Percentiles rank a stretch among this genome's conserved stretches.
phyloP scores from a whole-genome alignment of 352 stramenopile genomes.

The Globisporangium iwayamae region DNA sequence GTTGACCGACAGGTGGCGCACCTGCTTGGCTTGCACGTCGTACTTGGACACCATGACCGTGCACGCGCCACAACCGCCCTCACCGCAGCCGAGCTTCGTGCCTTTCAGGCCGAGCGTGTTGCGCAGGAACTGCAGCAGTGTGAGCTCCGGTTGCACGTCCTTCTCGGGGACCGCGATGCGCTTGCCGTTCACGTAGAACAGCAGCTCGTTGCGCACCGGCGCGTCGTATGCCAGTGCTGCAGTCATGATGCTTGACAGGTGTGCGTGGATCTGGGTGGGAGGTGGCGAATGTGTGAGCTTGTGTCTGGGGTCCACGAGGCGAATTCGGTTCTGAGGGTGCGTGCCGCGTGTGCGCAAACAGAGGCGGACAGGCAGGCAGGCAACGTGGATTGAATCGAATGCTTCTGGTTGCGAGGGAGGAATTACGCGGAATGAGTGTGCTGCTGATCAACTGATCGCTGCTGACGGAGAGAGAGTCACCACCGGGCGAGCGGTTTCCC shows the following conservation, averaged over 20 bases:
- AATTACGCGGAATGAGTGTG: neutral
- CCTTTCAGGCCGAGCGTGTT: conserved; percentile 64
- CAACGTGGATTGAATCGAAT: neutral
- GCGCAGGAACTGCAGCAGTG: conserved; percentile 83
- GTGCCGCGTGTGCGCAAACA: too few relatives aligned
- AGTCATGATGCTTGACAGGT: neutral
- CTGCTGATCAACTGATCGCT: neutral
- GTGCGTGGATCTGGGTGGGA: neutral
- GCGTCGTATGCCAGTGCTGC: conserved; percentile 1
- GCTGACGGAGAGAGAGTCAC: conserved; percentile 7
- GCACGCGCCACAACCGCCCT: conserved; percentile 96
- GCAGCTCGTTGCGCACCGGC: conserved; percentile 41
- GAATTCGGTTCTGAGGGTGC: conserved; percentile 11
- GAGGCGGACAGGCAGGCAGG: too few relatives aligned
- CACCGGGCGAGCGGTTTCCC: neutral
- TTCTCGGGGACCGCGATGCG: conserved; percentile 46
- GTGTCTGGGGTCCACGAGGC: neutral
- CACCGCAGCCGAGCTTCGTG: conserved; percentile 91
- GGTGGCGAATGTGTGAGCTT: neutral
- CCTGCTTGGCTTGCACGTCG: conserved; percentile 33
- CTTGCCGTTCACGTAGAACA: conserved; percentile 78
- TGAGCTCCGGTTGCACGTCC: conserved; percentile 66
- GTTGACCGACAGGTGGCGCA: conserved; percentile 82
- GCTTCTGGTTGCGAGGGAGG: neutral
- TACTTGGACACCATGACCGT: conserved; percentile 91